Conservation (phyloP, 352 stramenopile species). For the Sclerospora graminicola region DNA sequence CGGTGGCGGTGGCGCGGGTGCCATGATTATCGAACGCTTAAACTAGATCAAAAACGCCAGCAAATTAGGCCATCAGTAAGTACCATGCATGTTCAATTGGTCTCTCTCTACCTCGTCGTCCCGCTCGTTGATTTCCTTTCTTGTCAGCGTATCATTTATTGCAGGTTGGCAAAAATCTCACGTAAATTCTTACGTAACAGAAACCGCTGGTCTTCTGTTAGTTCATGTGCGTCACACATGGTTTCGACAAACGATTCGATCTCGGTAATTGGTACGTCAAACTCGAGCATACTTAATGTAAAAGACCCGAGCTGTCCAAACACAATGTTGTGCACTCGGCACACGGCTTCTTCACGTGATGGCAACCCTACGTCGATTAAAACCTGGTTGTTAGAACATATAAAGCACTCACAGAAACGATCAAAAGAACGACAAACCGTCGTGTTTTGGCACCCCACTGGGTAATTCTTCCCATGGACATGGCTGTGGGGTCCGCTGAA, state of each 20-base stretch:
- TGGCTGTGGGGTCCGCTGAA: slow-evolving; percentile 64
- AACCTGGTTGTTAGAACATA: too few relatives aligned
- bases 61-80: too few relatives aligned
- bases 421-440: slow-evolving; percentile 19
- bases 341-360: slow-evolving; percentile 73
- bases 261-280: slow-evolving; percentile 64
- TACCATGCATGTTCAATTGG: too few relatives aligned
- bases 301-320: slow-evolving; percentile 81
- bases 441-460: slow-evolving; percentile 34
- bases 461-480: slow-evolving; percentile 75
- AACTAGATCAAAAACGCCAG: too few relatives aligned
- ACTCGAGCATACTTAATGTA: slow-evolving; percentile 83
- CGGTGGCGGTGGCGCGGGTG: slow-evolving; percentile 93
- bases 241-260: slow-evolving; percentile 83
- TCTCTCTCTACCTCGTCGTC: too few relatives aligned
- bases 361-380: slow-evolving; percentile 20
- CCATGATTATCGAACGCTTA: slow-evolving; percentile 92
- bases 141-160: slow-evolving; percentile 4
- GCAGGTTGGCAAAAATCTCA: slow-evolving; percentile 44
- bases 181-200: slow-evolving; percentile 70
- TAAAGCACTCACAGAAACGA: background rate
- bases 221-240: slow-evolving; percentile 79
- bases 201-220: slow-evolving; percentile 81
- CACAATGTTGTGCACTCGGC: slow-evolving; percentile 81
- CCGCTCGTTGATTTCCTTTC: too few relatives aligned